Conservation (phyloP, 2,329 filamentous ascomycete species). For the Chalaropsis thielavioides region DNA sequence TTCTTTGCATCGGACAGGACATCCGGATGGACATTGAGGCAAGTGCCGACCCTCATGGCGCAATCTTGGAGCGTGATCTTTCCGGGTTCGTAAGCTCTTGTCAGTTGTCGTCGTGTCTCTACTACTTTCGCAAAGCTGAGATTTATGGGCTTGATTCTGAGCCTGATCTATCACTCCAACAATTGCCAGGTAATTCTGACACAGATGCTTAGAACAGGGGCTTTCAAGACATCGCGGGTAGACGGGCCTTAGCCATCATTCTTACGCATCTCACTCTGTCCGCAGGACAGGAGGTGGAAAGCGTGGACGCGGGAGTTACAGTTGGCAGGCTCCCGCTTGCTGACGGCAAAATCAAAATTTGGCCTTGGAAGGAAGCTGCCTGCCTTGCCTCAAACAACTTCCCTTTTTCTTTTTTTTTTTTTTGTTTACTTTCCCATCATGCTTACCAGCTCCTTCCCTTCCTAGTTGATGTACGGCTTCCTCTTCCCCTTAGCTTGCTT, state of each 20-base stretch:
- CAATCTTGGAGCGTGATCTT: background rate
- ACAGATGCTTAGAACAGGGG: background rate
- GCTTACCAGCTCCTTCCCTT: too few species aligned
- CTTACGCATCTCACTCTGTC: background rate
- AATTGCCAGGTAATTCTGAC: background rate
- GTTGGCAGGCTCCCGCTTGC: too few species aligned
- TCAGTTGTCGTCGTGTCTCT: background rate
- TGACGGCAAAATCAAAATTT: too few species aligned
- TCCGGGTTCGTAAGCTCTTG: background rate
- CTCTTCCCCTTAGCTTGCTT: background rate
- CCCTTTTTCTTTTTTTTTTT: background rate
- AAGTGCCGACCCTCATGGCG: background rate
- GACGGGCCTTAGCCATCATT: background rate
- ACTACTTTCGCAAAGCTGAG: background rate
- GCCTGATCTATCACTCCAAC: background rate
- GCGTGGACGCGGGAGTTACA: too few species aligned
- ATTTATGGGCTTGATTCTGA: background rate
- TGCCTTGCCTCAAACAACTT: background rate
- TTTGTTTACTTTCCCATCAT: background rate
- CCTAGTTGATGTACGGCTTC: too few species aligned
- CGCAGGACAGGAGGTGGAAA: too few species aligned
- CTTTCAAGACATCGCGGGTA: background rate
- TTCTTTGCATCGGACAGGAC: background rate
- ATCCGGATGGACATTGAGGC: background rate
- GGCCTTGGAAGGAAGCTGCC: too few species aligned